phyloP scores from a whole-genome alignment of 106 monocot species.

The Acanthochlamys bracteata region DNA sequence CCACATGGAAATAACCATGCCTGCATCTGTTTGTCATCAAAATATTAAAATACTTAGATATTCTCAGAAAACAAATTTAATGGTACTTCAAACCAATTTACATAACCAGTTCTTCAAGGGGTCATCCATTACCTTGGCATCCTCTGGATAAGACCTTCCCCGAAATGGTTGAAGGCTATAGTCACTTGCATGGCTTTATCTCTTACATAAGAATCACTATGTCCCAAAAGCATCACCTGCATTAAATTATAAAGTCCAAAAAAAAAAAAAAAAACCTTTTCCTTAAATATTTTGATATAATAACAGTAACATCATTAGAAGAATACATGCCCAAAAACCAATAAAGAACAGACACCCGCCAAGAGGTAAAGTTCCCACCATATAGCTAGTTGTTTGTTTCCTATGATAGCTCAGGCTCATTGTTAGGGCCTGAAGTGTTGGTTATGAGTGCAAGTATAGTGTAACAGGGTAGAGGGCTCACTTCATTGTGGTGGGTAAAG shows the following conservation, averaged over 20 bases:
- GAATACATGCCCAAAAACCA: too few relatives aligned
- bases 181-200: slow-evolving; percentile 50
- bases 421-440: not conserved
- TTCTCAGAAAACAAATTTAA: not conserved
- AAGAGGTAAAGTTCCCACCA: too few relatives aligned
- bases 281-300: too few relatives aligned
- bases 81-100: too few relatives aligned
- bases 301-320: too few relatives aligned
- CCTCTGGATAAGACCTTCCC: slow-evolving; percentile 45
- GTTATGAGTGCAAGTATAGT: too few relatives aligned
- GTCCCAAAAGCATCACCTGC: slow-evolving; percentile 43
- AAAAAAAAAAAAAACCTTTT: not conserved
- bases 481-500: slow-evolving; percentile 51
- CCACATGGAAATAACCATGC: slow-evolving; percentile 49
- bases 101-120: too few relatives aligned
- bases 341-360: too few relatives aligned
- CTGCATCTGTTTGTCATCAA: slow-evolving; percentile 23
- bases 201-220: slow-evolving; percentile 33
- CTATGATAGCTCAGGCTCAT: not conserved
- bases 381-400: not conserved
- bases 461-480: not conserved
- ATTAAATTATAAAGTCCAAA: not conserved
- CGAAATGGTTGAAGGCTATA: slow-evolving; percentile 50
- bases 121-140: slow-evolving; percentile 27
- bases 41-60: not conserved